Base-by-base conservation (phyloP, 495 filamentous ascomycete genomes). In the Penicillium coffeae region DNA sequence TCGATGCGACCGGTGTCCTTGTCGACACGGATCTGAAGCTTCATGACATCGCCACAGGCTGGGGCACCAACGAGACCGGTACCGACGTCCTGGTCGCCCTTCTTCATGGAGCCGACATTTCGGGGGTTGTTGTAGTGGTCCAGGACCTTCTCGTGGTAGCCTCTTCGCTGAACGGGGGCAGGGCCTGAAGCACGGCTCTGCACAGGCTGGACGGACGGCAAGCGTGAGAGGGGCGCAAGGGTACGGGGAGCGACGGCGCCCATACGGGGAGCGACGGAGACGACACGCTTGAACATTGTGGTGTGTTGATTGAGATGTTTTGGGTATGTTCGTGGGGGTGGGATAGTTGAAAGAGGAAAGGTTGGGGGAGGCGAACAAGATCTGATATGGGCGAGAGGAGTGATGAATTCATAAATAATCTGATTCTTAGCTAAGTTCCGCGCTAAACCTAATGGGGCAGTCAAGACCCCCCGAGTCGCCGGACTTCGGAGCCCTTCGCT, bases 51-150 rank as follows among this genome's bases (percentile, higher is more conserved):
- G 69, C 93, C 92, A 65, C 87, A 79, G 44, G 66, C 66, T 39
- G 90, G 91, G n/a, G 93, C 93, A 45, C 93, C 93, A 39, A 98
- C 94, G 37, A 99, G 85, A 4, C 94, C 94, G 5, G 94, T 96
- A 50, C 93, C 94, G n/a, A 99, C 91, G 48, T 93, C 88, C 38
- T 70, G 66, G 59, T 92, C 88, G 45, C 80, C 82, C 74, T 95
- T 95, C 59, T 83, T 72, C 78, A 99, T 84, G 40, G 88, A 90
- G 27, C 94, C 94, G 51, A 97, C 93, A 69, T 97, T 96, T 38
- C 92, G 87, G 35, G 92, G 92, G 55, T 83, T 83, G 62, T 82
- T 87, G 75, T 97, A 97, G 77, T 97, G 93, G 64, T 97, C 92
- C 45, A 97, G 80, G 56, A 97, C 81, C 76, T 84, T 84, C 62